Percentiles rank a stretch among this genome's conserved stretches.
Evolutionary conservation across 768 basidiomycete genomes (phyloP).

Genomic region (Hericium alpestre): DNA sequence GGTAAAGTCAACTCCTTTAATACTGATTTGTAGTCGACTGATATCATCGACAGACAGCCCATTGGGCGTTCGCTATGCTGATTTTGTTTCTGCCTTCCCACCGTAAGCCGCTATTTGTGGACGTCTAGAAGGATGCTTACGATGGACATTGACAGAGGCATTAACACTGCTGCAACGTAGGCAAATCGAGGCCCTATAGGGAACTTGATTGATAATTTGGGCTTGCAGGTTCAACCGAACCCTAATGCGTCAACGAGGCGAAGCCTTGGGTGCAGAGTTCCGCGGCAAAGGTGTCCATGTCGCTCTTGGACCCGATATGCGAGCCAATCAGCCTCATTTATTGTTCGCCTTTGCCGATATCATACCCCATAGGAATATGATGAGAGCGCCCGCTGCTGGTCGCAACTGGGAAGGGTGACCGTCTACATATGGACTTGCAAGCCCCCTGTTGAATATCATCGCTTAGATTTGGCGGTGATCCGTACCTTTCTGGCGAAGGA

Average conservation of each 20-base stretch:
- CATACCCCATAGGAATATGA: conserved; percentile 7
- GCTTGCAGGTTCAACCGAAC: conserved; percentile 36
- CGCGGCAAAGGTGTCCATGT: conserved; percentile 54
- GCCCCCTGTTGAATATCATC: neutral
- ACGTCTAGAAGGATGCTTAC: conserved; percentile 14
- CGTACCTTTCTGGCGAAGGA: conserved; percentile 23
- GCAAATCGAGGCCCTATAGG: neutral
- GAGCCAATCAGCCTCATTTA: neutral
- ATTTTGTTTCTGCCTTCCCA: conserved; percentile 36
- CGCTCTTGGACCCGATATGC: conserved; percentile 17
- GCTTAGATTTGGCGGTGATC: conserved; percentile 17
- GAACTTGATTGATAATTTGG: neutral
- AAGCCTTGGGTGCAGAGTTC: conserved; percentile 57
- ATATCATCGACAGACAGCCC: conserved; percentile 10
- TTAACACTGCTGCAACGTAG: conserved; percentile 29
- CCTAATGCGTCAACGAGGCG: conserved; percentile 52
- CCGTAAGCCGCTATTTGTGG: conserved; percentile 18
- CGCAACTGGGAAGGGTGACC: conserved; percentile 36
- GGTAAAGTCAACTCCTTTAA: conserved; percentile 10
- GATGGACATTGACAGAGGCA: conserved; percentile 22
- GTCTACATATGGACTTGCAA: neutral
- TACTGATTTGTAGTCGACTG: too few relatives aligned
- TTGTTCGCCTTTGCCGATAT: neutral
- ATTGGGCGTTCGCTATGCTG: conserved; percentile 30
- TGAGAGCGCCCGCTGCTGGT: conserved; percentile 22